A percentile compares a stretch with the other conserved stretches of the same genome.
phyloP scores from a whole-genome alignment of 768 basidiomycete genomes.

The Lyophyllum decastes region DNA sequence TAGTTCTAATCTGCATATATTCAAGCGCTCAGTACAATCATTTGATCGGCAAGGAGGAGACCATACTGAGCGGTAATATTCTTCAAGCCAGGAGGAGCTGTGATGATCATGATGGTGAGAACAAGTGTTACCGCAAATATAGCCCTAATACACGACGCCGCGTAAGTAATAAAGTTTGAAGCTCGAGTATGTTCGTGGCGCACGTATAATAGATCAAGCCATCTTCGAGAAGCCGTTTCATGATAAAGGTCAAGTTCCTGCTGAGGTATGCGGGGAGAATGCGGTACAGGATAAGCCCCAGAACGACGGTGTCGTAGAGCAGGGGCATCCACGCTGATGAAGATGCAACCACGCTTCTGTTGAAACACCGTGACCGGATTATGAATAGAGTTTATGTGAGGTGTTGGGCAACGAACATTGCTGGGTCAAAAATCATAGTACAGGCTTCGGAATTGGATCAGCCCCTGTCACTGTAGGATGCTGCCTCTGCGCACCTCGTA shows the following conservation, averaged over 20 bases:
- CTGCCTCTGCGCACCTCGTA: conserved; percentile 28
- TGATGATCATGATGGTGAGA: conserved; percentile 47
- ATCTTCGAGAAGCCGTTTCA: conserved; percentile 44
- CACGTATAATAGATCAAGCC: conserved; percentile 50
- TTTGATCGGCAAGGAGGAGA: background rate
- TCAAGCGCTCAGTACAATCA: background rate
- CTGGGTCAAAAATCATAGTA: conserved; percentile 41
- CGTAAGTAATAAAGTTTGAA: background rate
- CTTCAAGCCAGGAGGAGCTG: conserved; percentile 44
- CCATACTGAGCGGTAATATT: conserved; percentile 51
- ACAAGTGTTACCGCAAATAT: conserved; percentile 46
- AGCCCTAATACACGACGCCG: conserved; percentile 30
- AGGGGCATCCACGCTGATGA: conserved; percentile 54
- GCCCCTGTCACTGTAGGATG: background rate
- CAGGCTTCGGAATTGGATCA: conserved; percentile 31
- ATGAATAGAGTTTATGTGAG: background rate
- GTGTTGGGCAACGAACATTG: conserved; percentile 28
- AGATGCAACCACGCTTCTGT: conserved; percentile 39
- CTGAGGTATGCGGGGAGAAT: conserved; percentile 37
- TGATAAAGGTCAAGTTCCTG: conserved; percentile 35
- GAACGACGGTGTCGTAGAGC: conserved; percentile 46
- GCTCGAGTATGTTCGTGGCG: background rate
- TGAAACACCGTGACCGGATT: too few relatives aligned
- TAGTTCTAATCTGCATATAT: conserved; percentile 33
- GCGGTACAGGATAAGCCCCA: conserved; percentile 38